Evolutionary conservation across 2,329 filamentous ascomycete species (phyloP).

Genomic region (Cadophora sp.): DNA sequence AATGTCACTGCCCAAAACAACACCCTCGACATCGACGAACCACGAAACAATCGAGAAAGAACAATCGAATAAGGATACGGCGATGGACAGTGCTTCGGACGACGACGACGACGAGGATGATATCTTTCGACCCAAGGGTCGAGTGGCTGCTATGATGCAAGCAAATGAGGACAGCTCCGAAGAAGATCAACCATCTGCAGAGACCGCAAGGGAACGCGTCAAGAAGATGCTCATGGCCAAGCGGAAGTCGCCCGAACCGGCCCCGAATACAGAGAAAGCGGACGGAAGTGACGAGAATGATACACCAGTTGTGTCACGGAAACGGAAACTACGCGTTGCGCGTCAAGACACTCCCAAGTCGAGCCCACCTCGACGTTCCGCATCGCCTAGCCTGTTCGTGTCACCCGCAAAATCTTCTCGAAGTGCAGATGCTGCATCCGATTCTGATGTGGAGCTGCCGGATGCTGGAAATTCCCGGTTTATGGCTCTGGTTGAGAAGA

Average conservation of each 20-base stretch:
- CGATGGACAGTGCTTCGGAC: constrained; percentile 30
- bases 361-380: constrained; percentile 28
- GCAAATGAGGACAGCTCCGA: constrained; percentile 40
- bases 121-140: constrained; percentile 63
- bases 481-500: constrained; percentile 74
- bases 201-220: constrained; percentile 49
- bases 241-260: constrained; percentile 41
- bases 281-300: constrained; percentile 43
- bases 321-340: constrained; percentile 36
- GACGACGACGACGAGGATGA: constrained; percentile 56
- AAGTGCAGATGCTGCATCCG: constrained; percentile 40
- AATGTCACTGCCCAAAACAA: constrained; percentile 24
- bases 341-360: constrained; percentile 36
- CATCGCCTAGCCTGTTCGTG: constrained; percentile 50
- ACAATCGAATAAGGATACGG: constrained; percentile 5
- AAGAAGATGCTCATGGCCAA: constrained; percentile 51
- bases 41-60: constrained; percentile 15
- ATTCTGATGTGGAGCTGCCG: constrained; percentile 52
- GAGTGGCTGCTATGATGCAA: constrained; percentile 70
- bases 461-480: constrained; percentile 64
- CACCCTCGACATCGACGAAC: constrained; percentile 23
- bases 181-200: constrained; percentile 29
- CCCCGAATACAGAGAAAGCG: constrained; percentile 43
- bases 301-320: constrained; percentile 35
- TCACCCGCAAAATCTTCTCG: constrained; percentile 42